Base-by-base conservation (phyloP, 169 alveolate genomes). In the Plasmodium berghei region DNA sequence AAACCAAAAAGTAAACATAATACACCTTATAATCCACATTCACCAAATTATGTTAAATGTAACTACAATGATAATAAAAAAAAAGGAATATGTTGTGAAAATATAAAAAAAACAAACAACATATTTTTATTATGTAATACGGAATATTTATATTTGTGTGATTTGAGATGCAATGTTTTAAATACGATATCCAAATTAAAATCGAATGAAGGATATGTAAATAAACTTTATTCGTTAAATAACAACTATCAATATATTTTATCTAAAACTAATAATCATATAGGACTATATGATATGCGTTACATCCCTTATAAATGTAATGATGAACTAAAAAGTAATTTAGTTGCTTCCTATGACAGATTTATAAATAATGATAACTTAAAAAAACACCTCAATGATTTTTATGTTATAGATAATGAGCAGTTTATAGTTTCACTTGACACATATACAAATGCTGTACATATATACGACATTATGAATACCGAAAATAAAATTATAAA, bases 211-310 rank as follows among this genome's bases (percentile, higher is more conserved):
- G 87, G 92, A 14, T 73, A 62, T 55, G 88, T 74, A 66, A 87
- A 69, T 87, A 87, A 87, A 74, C 69, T 74, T 56, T 66, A 87
- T 73, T 58, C 88, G 67, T 64, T 74, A 74, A 87, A 28, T 62
- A 92, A 71, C 59, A 92, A 58, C 54, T 87, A 62, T 83, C 92
- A 92, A 75, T 90, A 89, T 67, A 69, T 49, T 45, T 83, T 87
- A 87, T 77, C 91, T 62, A 80, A 62, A 52, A 62, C 90, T 24
- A 69, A 75, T 72, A 88, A 87, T 56, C 90, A 92, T 72, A 92
- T 89, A 70, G 87, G 89, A 18, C 73, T 87, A 22, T 77, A 87
- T 45, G 88, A 73, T 80, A 74, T 72, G 74, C 87, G 87, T n/a
- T 75, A 67, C 26, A 20, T 67, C 52, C 56, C 72, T 49, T 72